Conservation (phyloP, 1,284 basidiomycete genomes). For the Cryptococcus sp. region DNA sequence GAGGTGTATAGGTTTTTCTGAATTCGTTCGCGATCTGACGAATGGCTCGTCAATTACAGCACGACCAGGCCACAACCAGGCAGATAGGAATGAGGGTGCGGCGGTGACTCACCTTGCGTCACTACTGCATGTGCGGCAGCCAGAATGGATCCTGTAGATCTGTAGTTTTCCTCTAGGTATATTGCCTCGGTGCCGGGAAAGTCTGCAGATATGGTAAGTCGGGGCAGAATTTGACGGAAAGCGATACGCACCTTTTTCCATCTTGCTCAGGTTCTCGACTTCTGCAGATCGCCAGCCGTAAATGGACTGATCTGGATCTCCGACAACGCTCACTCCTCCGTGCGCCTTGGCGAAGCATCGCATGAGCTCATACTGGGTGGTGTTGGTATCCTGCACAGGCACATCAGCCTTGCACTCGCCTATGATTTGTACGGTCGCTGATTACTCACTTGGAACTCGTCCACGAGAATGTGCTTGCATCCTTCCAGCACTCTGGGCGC, state of each 20-base stretch:
- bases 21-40: constrained; percentile 60
- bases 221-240: background rate
- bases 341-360: constrained; percentile 63
- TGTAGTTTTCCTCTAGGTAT: constrained; percentile 83
- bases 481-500: constrained; percentile 63
- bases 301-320: constrained; percentile 91
- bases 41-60: constrained; percentile 1
- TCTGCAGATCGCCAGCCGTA: constrained; percentile 90
- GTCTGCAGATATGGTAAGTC: constrained; percentile 55
- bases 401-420: background rate
- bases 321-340: constrained; percentile 76
- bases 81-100: background rate
- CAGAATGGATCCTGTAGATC: constrained; percentile 78
- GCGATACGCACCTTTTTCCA: constrained; percentile 62
- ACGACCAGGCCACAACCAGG: background rate
- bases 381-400: constrained; percentile 75
- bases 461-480: constrained; percentile 79
- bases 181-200: constrained; percentile 69
- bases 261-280: constrained; percentile 73
- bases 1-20: constrained; percentile 74
- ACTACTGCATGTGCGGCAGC: constrained; percentile 75
- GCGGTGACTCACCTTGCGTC: constrained; percentile 64
- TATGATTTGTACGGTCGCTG: constrained; percentile 2
- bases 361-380: constrained; percentile 83
- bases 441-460: constrained; percentile 71